A percentile compares a stretch with the other conserved stretches of the same genome.
Conservation (phyloP, 2,329 filamentous ascomycete species). For the Exserohilum turcica region DNA sequence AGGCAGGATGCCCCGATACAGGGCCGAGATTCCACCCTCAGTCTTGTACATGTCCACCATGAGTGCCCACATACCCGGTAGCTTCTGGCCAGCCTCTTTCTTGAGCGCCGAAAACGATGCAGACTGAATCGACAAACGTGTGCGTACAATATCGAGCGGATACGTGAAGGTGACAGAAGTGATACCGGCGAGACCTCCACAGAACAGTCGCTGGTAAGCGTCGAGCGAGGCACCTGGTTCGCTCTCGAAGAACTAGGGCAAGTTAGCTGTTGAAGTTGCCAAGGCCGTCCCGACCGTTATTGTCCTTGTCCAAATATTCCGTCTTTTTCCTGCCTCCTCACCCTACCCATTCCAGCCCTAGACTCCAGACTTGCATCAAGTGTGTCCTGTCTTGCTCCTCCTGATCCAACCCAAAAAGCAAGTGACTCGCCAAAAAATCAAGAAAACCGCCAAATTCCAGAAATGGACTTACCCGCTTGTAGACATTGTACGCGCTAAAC, state of each 20-base stretch:
- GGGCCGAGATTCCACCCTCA: conserved; percentile 80
- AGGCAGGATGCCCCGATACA: conserved; percentile 94
- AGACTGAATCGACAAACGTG: conserved; percentile 91
- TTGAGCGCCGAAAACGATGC: conserved; percentile 88
- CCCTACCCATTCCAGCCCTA: neutral
- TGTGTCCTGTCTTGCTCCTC: neutral
- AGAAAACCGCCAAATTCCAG: neutral
- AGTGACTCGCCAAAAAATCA: neutral
- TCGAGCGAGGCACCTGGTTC: conserved; percentile 74
- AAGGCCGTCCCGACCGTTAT: neutral
- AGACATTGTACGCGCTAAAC: conserved; percentile 97
- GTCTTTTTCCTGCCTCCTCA: neutral
- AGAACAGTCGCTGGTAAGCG: conserved; percentile 77
- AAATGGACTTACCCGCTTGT: conserved; percentile 74
- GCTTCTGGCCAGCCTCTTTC: conserved; percentile 52
- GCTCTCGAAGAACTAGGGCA: conserved; percentile 72
- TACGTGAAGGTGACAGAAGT: conserved; percentile 96
- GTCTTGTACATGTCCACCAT: conserved; percentile 84
- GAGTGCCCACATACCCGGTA: conserved; percentile 92
- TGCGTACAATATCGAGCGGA: conserved; percentile 95
- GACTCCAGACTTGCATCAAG: neutral
- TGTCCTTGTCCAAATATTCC: neutral
- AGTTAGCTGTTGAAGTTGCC: conserved; percentile 16
- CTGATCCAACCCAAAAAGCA: conserved; percentile 3
- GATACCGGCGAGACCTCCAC: conserved; percentile 88